These are phyloP conservation scores for Aspergillus pseudoglaucus DNA, from an alignment of 2,329 filamentous ascomycete species.

Conservation along the genomic window DNA sequence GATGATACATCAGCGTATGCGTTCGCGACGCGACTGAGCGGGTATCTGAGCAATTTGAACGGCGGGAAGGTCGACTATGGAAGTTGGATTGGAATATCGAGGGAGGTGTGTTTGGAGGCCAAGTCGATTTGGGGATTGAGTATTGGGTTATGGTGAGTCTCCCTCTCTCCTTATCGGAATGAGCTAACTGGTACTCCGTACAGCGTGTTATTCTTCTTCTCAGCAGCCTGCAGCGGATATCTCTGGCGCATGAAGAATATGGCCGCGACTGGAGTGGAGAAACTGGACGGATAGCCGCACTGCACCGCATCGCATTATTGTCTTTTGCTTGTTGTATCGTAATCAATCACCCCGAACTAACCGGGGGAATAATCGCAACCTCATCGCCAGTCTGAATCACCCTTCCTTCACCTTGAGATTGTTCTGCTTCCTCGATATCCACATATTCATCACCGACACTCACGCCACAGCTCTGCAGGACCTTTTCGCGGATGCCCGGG, in stretches of 20 bases:
- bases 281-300: conserved; percentile 7
- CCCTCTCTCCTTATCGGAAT: not conserved
- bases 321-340: not conserved
- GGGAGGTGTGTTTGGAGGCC: conserved; percentile 69
- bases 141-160: conserved; percentile 65
- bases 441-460: conserved; percentile 41
- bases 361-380: conserved; percentile 43
- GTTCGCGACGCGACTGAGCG: conserved; percentile 48
- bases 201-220: conserved; percentile 62
- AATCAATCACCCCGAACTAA: conserved; percentile 38
- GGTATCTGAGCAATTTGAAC: conserved; percentile 43
- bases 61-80: conserved; percentile 46
- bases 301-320: not conserved
- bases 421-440: conserved; percentile 23
- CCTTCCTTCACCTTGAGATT: conserved; percentile 9
- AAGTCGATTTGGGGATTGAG: conserved; percentile 83
- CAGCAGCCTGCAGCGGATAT: conserved; percentile 51
- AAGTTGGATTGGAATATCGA: conserved; percentile 55
- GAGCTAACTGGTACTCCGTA: not conserved
- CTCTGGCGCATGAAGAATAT: conserved; percentile 57
- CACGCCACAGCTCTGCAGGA: conserved; percentile 35
- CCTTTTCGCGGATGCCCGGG: conserved; percentile 34
- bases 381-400: conserved; percentile 35
- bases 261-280: conserved; percentile 17
- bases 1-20: conserved; percentile 46